Base-by-base conservation (phyloP, 345 rosid genomes). In the Sonneratia caseolaris region DNA sequence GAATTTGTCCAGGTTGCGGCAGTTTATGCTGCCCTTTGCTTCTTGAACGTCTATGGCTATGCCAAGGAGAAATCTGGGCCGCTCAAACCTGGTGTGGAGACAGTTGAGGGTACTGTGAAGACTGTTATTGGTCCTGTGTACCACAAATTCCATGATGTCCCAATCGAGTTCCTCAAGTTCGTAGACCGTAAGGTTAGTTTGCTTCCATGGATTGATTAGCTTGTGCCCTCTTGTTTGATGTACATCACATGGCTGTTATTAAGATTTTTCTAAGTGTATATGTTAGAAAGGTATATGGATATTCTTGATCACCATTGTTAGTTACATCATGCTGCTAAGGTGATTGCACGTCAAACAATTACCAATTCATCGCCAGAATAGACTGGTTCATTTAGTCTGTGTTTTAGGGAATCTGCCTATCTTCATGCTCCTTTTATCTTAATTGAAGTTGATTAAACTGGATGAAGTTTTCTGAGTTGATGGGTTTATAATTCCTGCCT, bases 51-150 rank as follows among this genome's bases (percentile, higher is more conserved):
- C 32, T 95, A 95, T 71, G 77, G 76, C 9, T 80, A 82, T 77
- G 94, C 93, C 11, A 95, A 95, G 84, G 94, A 88, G 32, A 84
- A 80, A 81, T 80, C 92, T 1, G 96, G 99, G 32, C 97, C 92
- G 3, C 76, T 92, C 83, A 92, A 89, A 75, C 76, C 91, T 2
- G 88, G 97, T 22, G 91, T 95, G 72, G 97, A 92, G 77, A 84
- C 92, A 19, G 83, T 89, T 0, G 99, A 95, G 78, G 94, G 90
- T 24, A 84, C 90, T 1, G 96, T 92, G 22, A 90, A 86, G 84
- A 88, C 73, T 14, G 85, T 96, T n/a, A 86, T 91, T 0, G 87
- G 89, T 40, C 98, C 94, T 40, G 97, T 96, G 3, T 86, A 84
- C 51, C 73, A 83, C 13, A 91, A 89, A 71, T 92, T 75, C 81